Percentiles rank a stretch among this genome's conserved stretches.
Evolutionary conservation across 441 rosid species (phyloP).

Genomic region (Lepidium campestre): DNA sequence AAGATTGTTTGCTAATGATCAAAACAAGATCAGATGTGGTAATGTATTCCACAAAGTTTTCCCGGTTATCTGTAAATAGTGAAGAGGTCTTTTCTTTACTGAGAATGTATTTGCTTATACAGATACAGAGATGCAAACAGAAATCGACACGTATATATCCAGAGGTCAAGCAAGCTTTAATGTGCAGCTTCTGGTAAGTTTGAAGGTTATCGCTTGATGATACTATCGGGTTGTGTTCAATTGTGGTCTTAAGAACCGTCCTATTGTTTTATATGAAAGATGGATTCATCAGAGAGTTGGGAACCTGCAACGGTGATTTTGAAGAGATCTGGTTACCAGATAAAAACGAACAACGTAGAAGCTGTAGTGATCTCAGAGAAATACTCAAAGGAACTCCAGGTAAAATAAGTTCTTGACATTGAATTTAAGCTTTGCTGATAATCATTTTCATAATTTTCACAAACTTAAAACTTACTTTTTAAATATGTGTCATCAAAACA

Average conservation of each 20-base stretch:
- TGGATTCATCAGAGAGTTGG: conserved; percentile 78
- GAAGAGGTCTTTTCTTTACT: neutral
- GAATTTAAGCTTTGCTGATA: neutral
- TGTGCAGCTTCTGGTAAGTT: conserved; percentile 63
- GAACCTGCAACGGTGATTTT: conserved; percentile 52
- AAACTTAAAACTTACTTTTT: neutral
- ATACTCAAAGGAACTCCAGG: conserved; percentile 60
- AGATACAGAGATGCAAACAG: conserved; percentile 81
- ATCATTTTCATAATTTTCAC: neutral
- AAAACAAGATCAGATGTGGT: conserved; percentile 87
- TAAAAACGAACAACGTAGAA: conserved; percentile 47
- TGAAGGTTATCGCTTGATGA: neutral
- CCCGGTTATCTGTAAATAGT: neutral
- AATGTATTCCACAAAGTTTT: conserved; percentile 28
- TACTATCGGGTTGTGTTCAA: neutral
- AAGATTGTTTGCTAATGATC: conserved; percentile 75
- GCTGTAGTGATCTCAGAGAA: conserved; percentile 48
- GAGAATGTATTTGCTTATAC: conserved; percentile 17
- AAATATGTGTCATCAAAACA: neutral
- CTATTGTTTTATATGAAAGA: conserved; percentile 29
- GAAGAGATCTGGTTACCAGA: conserved; percentile 60
- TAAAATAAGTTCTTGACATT: conserved; percentile 13
- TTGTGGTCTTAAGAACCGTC: neutral
- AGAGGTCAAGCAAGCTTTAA: conserved; percentile 65
- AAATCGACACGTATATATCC: conserved; percentile 52